Conservation (phyloP, 2,329 filamentous ascomycete species). For the Aspergillus quadrilineatus region DNA sequence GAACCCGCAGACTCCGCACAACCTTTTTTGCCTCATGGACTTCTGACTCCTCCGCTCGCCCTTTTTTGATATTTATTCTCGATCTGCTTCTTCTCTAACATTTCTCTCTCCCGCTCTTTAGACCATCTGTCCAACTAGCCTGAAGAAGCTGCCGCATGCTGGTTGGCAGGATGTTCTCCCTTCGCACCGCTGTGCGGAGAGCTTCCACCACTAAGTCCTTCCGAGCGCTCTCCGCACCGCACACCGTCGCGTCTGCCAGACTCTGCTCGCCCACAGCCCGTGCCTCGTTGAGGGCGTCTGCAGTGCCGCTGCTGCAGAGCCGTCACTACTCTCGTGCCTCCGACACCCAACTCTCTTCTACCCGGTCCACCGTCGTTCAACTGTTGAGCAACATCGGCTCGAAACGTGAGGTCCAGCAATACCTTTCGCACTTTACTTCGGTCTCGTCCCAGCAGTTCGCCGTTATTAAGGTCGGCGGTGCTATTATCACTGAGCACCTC, state of each 20-base stretch:
- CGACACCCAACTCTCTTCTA: conserved; percentile 56
- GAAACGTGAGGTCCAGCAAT: conserved; percentile 94
- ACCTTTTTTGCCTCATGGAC: conserved; percentile 17
- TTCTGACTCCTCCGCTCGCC: conserved; percentile 9
- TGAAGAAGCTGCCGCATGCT: conserved; percentile 43
- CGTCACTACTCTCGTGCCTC: conserved; percentile 49
- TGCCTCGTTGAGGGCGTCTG: conserved; percentile 28
- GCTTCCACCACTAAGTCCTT: conserved; percentile 42
- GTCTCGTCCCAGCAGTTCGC: conserved; percentile 96
- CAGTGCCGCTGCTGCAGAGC: conserved; percentile 30
- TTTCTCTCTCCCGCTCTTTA: conserved; percentile 12
- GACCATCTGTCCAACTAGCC: conserved; percentile 18
- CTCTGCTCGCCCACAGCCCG: conserved; percentile 26
- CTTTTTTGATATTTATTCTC: conserved; percentile 21
- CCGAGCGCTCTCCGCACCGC: conserved; percentile 42
- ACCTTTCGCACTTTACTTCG: conserved; percentile 94
- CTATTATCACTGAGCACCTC: conserved; percentile 90
- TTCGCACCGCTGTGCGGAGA: conserved; percentile 47
- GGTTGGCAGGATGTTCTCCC: conserved; percentile 44
- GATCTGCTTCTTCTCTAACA: conserved; percentile 19
- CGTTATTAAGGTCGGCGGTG: conserved; percentile 96
- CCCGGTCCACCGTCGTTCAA: conserved; percentile 80
- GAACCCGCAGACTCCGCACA: conserved; percentile 19
- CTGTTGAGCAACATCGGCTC: conserved; percentile 93
- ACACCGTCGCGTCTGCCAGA: conserved; percentile 32